phyloP scores from a whole-genome alignment of 441 rosid genomes.

The Populus hybrid region DNA sequence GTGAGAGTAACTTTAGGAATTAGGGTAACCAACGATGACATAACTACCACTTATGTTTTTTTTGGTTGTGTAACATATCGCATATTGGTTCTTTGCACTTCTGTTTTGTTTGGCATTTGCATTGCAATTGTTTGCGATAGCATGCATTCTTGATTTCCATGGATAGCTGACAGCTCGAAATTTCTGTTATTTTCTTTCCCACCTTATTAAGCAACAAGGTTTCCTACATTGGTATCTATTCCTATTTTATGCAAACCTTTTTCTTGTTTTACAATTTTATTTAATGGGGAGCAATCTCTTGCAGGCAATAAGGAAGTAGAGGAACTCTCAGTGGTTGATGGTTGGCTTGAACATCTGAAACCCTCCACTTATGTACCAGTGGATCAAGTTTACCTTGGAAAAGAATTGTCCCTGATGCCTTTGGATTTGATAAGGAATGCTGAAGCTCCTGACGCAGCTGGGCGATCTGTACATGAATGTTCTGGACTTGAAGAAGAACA shows the following conservation, averaged over 20 bases:
- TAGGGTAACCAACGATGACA: background rate
- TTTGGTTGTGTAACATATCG: background rate
- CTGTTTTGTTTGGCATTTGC: background rate
- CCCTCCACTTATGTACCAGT: constrained; percentile 23
- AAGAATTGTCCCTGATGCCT: constrained; percentile 33
- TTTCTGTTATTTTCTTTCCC: background rate
- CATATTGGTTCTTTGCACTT: background rate
- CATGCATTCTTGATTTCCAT: background rate
- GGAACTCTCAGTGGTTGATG: constrained; percentile 28
- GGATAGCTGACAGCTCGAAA: background rate
- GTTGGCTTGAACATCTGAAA: constrained; percentile 26
- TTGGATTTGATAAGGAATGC: constrained; percentile 25
- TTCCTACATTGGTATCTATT: background rate
- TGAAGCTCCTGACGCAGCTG: constrained; percentile 29
- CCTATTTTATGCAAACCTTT: background rate
- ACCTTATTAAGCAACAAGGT: background rate
- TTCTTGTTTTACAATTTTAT: background rate
- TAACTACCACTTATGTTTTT: background rate
- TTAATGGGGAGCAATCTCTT: constrained; percentile 19
- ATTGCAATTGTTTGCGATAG: background rate
- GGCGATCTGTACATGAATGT: constrained; percentile 26
- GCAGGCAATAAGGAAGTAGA: constrained; percentile 43
- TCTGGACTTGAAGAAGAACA: constrained; percentile 32
- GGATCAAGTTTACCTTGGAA: constrained; percentile 30
- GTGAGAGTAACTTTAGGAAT: constrained; percentile 5